Evolutionary conservation across 371 early-diverging fungal species (phyloP), one percentile per base, ranked within the genome.

Genomic region (Mortierella sp.): DNA sequence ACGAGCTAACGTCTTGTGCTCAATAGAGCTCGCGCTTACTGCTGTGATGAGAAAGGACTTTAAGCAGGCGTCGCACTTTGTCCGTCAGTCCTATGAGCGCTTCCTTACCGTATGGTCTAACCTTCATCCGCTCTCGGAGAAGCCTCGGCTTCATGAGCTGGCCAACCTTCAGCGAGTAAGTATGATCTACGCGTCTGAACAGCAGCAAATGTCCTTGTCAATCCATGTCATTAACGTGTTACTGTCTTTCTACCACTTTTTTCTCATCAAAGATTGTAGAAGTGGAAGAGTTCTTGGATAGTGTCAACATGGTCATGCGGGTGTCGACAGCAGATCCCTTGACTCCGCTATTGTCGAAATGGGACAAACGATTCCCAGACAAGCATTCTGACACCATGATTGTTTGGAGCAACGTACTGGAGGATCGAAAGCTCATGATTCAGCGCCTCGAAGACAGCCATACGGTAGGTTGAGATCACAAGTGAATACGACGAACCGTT

Each of bases 271-370:
- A 90, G 90, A 82, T 83, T 13, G 85, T 83, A 0, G 91, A 91
- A 67, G 45, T 88, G 57, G 89, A 86, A 41, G 91, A 90, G 34
- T 89, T 86, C 49, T 51, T 88, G 6, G 64, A 54, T 13, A 44
- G 84, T 9, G 67, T 79, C 5, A 79, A 82, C n/a, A 48, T 28
- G 5, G 74, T 74, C 8, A 48, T 83, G 27, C 77, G 82, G 45
- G 54, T 76, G 1, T 50, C 63, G 2, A 24, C 28, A 12, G 25
- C 54, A 0, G 53, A 69, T 24, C 55, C 61, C 0, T 50, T 69
- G 43, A 48, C 34, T 4, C 52, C 69, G 1, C 48, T 76, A 25
- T 49, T 76, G 8, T 44, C 52, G 13, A 64, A 58, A 22, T 76
- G 77, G 77, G 65, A 58, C 29, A 47, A 44, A 34, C 60, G 77